Evolutionary conservation across 306 rosid species (phyloP).

Genomic region (Citrullus mucosospermus): DNA sequence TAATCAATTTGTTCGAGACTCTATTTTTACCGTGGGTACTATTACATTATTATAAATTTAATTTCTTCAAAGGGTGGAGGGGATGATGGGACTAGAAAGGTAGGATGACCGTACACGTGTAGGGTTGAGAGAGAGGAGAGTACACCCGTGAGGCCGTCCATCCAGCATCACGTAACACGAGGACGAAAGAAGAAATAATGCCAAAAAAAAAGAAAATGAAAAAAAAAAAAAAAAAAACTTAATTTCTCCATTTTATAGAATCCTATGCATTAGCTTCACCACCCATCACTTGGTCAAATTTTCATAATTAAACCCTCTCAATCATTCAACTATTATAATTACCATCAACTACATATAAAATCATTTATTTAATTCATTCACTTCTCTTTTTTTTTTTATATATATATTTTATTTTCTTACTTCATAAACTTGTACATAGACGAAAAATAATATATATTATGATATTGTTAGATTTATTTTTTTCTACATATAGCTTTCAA

Average conservation of each 20-base stretch:
- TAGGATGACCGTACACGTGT: not conserved
- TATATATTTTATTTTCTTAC: no score
- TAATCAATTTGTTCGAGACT: no score
- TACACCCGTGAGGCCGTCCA: not conserved
- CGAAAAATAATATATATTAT: no score
- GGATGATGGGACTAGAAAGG: not conserved
- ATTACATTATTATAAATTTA: no score
- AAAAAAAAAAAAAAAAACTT: no score
- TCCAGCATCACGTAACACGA: not conserved
- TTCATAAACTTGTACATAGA: no score
- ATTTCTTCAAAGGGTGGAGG: no score
- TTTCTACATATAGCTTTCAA: no score
- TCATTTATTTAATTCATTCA: no score
- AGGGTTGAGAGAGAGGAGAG: not conserved
- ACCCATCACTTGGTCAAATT: not conserved
- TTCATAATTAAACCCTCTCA: not conserved
- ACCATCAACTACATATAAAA: not conserved
- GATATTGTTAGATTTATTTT: no score
- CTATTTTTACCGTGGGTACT: no score
- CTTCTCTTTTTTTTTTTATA: no score
- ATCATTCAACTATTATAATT: not conserved
- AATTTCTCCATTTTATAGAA: not conserved
- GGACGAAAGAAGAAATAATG: not conserved
- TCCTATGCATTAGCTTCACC: not conserved
- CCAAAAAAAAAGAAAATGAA: not conserved